Evolutionary conservation across 345 rosid genomes (phyloP).

Genomic region (Clarkia xantiana): DNA sequence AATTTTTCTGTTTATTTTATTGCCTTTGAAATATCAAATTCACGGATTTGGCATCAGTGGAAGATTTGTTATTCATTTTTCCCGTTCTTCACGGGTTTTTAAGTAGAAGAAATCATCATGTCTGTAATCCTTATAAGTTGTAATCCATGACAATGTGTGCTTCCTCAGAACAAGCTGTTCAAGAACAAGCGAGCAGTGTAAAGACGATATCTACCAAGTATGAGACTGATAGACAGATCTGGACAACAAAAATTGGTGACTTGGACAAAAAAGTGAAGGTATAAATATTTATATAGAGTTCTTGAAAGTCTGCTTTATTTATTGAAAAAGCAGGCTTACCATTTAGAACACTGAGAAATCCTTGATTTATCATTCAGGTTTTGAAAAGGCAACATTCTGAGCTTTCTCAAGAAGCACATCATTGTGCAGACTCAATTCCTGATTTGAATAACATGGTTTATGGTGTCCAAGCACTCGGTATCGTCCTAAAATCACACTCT

Average conservation of each 20-base stretch:
- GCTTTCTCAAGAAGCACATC: slow-evolving; percentile 70
- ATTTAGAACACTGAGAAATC: neutral
- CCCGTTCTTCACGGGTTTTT: too few species aligned
- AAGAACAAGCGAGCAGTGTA: slow-evolving; percentile 49
- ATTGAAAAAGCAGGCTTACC: neutral
- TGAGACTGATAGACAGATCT: slow-evolving; percentile 40
- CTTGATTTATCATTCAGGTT: slow-evolving; percentile 24
- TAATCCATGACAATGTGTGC: neutral
- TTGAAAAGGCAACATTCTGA: slow-evolving; percentile 74
- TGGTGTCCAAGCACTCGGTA: slow-evolving; percentile 88
- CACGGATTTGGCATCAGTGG: neutral
- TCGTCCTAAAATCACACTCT: slow-evolving; percentile 5
- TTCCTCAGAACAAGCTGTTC: slow-evolving; percentile 51
- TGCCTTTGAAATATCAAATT: neutral
- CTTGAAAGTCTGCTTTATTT: neutral
- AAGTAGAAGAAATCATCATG: too few species aligned
- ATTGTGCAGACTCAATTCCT: slow-evolving; percentile 68
- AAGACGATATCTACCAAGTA: slow-evolving; percentile 39
- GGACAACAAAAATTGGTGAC: slow-evolving; percentile 34
- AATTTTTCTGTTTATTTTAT: neutral
- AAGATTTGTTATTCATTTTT: neutral
- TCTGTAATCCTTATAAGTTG: neutral
- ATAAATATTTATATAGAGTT: slow-evolving; percentile 3
- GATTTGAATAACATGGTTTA: slow-evolving; percentile 65
- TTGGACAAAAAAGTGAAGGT: slow-evolving; percentile 62